A percentile compares a stretch with the other conserved stretches of the same genome.
phyloP scores from a whole-genome alignment of 2,329 filamentous ascomycete genomes.

The Fusarium miscanthi region DNA sequence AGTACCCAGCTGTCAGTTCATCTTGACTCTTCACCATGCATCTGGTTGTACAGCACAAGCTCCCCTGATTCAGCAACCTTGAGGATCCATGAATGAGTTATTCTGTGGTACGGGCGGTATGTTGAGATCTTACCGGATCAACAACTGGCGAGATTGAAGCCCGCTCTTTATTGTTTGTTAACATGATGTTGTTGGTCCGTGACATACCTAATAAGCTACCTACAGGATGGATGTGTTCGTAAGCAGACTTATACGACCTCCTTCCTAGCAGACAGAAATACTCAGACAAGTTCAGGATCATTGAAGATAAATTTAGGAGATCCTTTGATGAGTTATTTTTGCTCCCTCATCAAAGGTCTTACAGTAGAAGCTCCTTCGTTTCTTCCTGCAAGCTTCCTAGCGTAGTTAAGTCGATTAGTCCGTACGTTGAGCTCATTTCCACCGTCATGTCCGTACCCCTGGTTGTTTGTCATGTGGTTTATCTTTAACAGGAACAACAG shows the following conservation, averaged over 20 bases:
- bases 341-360: not conserved
- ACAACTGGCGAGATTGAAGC: constrained; percentile 17
- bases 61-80: not conserved
- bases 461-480: constrained; percentile 15
- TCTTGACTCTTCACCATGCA: not conserved
- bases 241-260: not conserved
- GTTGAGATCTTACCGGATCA: constrained; percentile 28
- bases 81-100: not conserved
- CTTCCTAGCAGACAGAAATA: not conserved
- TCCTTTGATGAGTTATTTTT: not conserved
- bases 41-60: not conserved
- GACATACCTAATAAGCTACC: constrained; percentile 29
- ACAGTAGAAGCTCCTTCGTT: constrained; percentile 29
- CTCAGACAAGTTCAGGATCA: not conserved
- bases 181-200: constrained; percentile 24
- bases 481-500: not conserved
- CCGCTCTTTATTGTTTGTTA: constrained; percentile 4
- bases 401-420: constrained; percentile 16
- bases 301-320: not conserved
- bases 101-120: constrained; percentile 1
- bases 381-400: constrained; percentile 36
- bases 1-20: not conserved
- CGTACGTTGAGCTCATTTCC: constrained; percentile 39
- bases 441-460: constrained; percentile 34
- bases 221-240: not conserved